Base-by-base conservation (phyloP, 1,284 basidiomycete genomes). In the Ustilago sp. region DNA sequence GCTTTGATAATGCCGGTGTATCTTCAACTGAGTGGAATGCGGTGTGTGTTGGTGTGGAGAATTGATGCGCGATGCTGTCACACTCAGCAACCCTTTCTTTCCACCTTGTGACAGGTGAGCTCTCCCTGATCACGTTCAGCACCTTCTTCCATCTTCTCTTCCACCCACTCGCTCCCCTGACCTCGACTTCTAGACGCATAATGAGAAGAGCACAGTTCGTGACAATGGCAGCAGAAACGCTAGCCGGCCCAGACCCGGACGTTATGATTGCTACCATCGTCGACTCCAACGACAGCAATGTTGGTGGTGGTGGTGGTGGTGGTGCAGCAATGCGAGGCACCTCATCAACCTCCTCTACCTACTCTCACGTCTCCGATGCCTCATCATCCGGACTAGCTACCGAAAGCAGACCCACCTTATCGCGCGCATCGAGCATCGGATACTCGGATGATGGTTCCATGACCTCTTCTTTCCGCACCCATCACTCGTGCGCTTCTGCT, bases 61-160 rank as follows among this genome's bases (percentile, higher is more conserved):
- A 57, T 38, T 47, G 57, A 51, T 73, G 70, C 70, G 70, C 65
- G 61, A 64, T 73, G 70, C 58, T 68, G 65, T 73, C 70, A 73
- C 45, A 38, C 31, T 43, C 53, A 55, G 23, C 55, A 57, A 28
- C 43, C 17, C 31, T 43, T 35, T 43, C 43, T 57, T 19, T 50
- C 8, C 19, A 15, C 4, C 15, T 56, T 45, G 54, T 51, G 43
- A 45, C 43, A 45, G 43, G n/a, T 45, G n/a, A 57, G 28, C 50
- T 45, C 39, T 55, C 38, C 36, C 47, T 59, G 36, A 45, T 56
- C 59, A n/a, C 61, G 32, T 36, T 38, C 48, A 13, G 17, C 38
- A 34, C 34, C n/a, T 28, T 13, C 43, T 23, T 58, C 51, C 47
- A 8, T 38, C 31, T 28, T 17, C 11, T 28, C 38, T 28, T 34